Evolutionary conservation across 2,329 filamentous ascomycete species (phyloP), one percentile per base, ranked within the genome.

Genomic region (Trichophyton verrucosum): DNA sequence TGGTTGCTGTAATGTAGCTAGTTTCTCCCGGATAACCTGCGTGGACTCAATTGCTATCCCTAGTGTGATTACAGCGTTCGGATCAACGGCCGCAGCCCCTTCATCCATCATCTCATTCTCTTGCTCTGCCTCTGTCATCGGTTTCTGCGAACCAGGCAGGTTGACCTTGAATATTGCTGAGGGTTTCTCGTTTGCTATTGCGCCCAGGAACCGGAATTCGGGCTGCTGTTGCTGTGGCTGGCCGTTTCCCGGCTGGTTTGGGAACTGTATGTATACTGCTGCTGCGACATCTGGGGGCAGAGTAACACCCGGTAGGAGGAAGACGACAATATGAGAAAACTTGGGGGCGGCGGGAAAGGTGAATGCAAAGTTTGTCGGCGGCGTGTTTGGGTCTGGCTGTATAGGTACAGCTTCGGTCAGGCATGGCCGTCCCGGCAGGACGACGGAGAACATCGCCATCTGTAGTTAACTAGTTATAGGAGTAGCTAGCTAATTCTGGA

Each of bases 81-180:
- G 72, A 59, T 65, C 64, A 9, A 67, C 65, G 11, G 66, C 64
- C 11, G 63, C 64, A 60, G 71, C 66, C 72, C 73, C 76, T 57
- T 80, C 78, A 13, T 78, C 78, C 24, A 71, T 78, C 80, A 78
- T 77, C 36, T 73, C 72, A 58, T 72, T 74, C 69, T 66, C 74
- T 58, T 40, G 73, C 69, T 66, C 74, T 59, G 68, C 73, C 68
- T 70, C 74, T 42, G 66, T 68, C 63, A 66, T 66, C 22, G 22
- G 63, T 6, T 61, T 61, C n/a, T 47, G 30, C 27, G 33, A 38
- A 8, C 47, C 57, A 5, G 64, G 62, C 15, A 70, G 56, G 57
- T 78, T 80, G 65, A 95, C 78, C 72, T 88, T 91, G 80, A 97
- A 96, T 61, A 97, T 88, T 40, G 91, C 90, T 66, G 87, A 92